A percentile compares a stretch with the other conserved stretches of the same genome.
These are phyloP conservation scores for Mallotus japonicus DNA, from an alignment of 441 rosid species.

Conservation along the genomic window DNA sequence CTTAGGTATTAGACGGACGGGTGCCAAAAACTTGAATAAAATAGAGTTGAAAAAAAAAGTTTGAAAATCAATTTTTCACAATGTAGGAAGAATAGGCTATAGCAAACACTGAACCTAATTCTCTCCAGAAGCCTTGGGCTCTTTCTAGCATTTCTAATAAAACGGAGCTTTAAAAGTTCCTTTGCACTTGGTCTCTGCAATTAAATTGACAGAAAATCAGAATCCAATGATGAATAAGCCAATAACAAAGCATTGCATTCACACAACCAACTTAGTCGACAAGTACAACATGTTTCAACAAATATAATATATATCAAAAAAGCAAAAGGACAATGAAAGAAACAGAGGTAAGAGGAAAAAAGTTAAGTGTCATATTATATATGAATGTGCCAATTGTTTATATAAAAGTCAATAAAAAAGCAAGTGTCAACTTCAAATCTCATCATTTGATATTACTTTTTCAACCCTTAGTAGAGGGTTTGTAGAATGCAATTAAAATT, in stretches of 20 bases:
- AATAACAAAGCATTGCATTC: neutral
- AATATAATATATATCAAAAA: neutral
- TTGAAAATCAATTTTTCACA: neutral
- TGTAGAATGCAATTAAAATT: neutral
- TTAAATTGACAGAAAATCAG: slow-evolving; percentile 18
- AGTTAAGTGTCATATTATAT: too few relatives aligned
- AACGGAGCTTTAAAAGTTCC: slow-evolving; percentile 92
- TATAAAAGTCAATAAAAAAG: neutral
- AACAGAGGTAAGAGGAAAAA: too few relatives aligned
- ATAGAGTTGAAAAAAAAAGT: neutral
- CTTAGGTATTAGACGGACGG: neutral
- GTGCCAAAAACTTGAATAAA: neutral
- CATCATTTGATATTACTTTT: too few relatives aligned
- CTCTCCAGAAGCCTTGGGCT: slow-evolving; percentile 88
- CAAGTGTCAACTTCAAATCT: neutral
- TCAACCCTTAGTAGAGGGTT: too few relatives aligned
- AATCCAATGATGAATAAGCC: slow-evolving; percentile 9
- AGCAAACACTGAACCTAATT: slow-evolving; percentile 66
- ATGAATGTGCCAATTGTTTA: neutral
- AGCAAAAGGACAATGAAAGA: neutral
- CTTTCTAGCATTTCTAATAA: slow-evolving; percentile 77
- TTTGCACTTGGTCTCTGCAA: slow-evolving; percentile 94
- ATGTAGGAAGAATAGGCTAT: neutral
- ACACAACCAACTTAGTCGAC: neutral
- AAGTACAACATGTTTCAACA: neutral